phyloP scores from a whole-genome alignment of 2,329 filamentous ascomycete genomes.

The Phialocephala subalpina region DNA sequence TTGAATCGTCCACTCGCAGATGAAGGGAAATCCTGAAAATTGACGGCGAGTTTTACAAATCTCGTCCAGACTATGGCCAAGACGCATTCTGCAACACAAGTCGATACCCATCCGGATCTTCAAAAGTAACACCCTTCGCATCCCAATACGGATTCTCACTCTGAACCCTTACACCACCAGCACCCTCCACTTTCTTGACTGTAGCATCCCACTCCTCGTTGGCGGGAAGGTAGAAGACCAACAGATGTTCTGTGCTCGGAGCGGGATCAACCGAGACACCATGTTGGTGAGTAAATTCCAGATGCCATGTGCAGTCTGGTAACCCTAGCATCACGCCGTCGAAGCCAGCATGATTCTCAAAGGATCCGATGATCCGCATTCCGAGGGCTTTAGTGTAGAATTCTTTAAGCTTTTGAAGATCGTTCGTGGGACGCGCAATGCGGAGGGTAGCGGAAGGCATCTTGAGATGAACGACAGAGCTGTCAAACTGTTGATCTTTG shows the following conservation, averaged over 20 bases:
- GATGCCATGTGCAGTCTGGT: constrained; percentile 48
- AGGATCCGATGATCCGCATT: constrained; percentile 47
- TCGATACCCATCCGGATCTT: constrained; percentile 55
- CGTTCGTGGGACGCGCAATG: constrained; percentile 51
- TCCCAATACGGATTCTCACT: constrained; percentile 56
- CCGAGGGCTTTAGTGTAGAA: constrained; percentile 54
- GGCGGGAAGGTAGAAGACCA: constrained; percentile 53
- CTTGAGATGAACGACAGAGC: neutral
- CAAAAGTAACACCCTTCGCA: constrained; percentile 52
- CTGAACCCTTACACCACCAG: constrained; percentile 46
- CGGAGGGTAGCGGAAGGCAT: constrained; percentile 41
- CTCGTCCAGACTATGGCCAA: constrained; percentile 18
- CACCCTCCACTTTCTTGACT: constrained; percentile 46
- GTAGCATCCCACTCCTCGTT: constrained; percentile 41
- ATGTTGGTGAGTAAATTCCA: constrained; percentile 51
- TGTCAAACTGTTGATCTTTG: too few relatives aligned
- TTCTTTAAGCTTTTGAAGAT: constrained; percentile 48
- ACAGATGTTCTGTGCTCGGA: constrained; percentile 53
- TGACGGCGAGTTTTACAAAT: too few relatives aligned
- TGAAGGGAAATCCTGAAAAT: too few relatives aligned
- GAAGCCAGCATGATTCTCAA: constrained; percentile 49
- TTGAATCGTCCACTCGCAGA: too few relatives aligned
- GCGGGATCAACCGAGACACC: constrained; percentile 47
- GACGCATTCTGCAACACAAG: constrained; percentile 49
- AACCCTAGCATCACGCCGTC: constrained; percentile 53